Evolutionary conservation across 192 early-diverging fungal species (phyloP).

Genomic region (Haplosporangium gracile): DNA sequence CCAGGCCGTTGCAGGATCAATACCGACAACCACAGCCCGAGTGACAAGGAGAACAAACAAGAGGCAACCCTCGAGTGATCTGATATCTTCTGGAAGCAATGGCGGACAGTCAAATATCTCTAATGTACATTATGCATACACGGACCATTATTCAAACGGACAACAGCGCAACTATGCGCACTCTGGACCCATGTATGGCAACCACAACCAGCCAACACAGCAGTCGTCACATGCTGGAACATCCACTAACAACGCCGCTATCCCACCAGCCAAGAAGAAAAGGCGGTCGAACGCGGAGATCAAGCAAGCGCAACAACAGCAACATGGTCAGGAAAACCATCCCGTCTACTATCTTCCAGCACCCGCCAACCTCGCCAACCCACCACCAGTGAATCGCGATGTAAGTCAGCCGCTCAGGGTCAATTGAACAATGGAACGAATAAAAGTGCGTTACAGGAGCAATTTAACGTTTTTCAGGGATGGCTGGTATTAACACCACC

Average conservation of each 20-base stretch:
- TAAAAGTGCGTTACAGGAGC: not conserved
- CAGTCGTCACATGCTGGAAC: not conserved
- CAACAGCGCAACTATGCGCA: constrained; percentile 17
- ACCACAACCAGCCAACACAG: not conserved
- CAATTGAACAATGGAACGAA: not conserved
- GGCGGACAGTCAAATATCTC: not conserved
- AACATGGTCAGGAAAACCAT: constrained; percentile 20
- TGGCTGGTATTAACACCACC: not conserved
- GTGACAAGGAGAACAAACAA: constrained; percentile 49
- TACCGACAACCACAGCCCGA: constrained; percentile 16
- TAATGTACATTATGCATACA: constrained; percentile 17
- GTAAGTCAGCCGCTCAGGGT: not conserved
- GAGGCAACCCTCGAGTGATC: constrained; percentile 29
- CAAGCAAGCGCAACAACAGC: constrained; percentile 23
- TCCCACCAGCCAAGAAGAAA: constrained; percentile 36
- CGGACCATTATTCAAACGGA: not conserved
- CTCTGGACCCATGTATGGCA: not conserved
- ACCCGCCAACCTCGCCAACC: constrained; percentile 20
- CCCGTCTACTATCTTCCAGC: constrained; percentile 22
- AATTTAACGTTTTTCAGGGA: not conserved
- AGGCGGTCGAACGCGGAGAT: constrained; percentile 26
- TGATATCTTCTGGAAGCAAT: constrained; percentile 20
- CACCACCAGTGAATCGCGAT: constrained; percentile 15
- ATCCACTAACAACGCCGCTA: constrained; percentile 5
- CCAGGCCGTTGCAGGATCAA: constrained; percentile 5